Percentiles rank a stretch among this genome's conserved stretches.
phyloP scores from a whole-genome alignment of 78 protist genomes.

The Dictyostelium capitatum region DNA sequence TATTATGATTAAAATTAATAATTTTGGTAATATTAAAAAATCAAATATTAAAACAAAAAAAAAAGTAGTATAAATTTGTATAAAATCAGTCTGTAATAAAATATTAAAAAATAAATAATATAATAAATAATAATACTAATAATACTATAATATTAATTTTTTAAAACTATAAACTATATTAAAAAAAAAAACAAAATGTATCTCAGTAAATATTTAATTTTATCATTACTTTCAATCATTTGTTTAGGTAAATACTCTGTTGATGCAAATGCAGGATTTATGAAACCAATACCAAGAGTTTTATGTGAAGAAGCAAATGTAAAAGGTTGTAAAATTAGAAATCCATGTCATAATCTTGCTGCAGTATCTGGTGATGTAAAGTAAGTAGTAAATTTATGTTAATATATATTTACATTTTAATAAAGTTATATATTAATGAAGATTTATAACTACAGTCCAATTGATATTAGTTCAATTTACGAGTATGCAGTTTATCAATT shows the following conservation, averaged over 20 bases:
- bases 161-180: not conserved
- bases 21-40: too few species aligned
- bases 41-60: too few species aligned
- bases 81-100: too few species aligned
- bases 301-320: not conserved
- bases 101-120: not conserved
- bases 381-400: too few species aligned
- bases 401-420: too few species aligned
- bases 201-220: constrained; percentile 8
- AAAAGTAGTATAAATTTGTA: too few species aligned
- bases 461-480: constrained; percentile 15
- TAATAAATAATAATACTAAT: not conserved
- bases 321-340: constrained; percentile 35
- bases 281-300: constrained; percentile 71
- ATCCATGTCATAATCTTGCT: constrained; percentile 32
- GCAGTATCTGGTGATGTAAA: constrained; percentile 6
- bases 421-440: too few species aligned
- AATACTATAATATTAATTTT: not conserved
- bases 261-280: constrained; percentile 42
- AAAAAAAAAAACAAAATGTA: not conserved
- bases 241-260: not conserved
- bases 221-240: constrained; percentile 1
- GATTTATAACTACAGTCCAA: too few species aligned
- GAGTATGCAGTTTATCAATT: constrained; percentile 48
- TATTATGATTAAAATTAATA: too few species aligned